phyloP scores from a whole-genome alignment of 257 asterid species.

The Nicotiana tabacum region DNA sequence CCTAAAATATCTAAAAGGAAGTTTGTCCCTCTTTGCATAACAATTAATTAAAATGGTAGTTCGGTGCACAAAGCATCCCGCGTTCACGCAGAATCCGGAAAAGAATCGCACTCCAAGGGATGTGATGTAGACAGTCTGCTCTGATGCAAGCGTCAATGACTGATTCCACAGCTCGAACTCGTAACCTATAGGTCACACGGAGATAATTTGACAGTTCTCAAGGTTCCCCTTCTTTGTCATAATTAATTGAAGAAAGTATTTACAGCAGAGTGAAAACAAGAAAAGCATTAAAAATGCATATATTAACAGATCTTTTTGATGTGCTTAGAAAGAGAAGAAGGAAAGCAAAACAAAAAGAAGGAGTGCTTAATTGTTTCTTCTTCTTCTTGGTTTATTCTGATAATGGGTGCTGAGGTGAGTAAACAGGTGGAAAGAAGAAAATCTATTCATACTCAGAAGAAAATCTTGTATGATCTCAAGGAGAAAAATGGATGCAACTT shows the following conservation, averaged over 20 bases:
- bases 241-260: too few relatives aligned
- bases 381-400: neutral
- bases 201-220: too few relatives aligned
- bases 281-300: neutral
- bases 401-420: slow-evolving; percentile 61
- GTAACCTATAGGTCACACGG: rapidly evolving
- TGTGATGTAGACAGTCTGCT: too few relatives aligned
- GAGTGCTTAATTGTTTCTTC: neutral
- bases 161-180: too few relatives aligned
- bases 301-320: neutral
- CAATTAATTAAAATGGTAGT: too few relatives aligned
- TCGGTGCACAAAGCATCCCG: too few relatives aligned
- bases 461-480: slow-evolving; percentile 40
- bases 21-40: neutral
- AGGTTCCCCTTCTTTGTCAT: too few relatives aligned
- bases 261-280: neutral
- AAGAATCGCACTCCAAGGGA: rapidly evolving
- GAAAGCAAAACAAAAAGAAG: too few relatives aligned
- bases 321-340: too few relatives aligned
- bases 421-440: slow-evolving; percentile 58
- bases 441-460: slow-evolving; percentile 48
- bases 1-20: neutral
- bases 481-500: slow-evolving; percentile 38
- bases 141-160: too few relatives aligned
- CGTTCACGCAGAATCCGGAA: rapidly evolving